Percentiles rank a stretch among this genome's conserved stretches.
Evolutionary conservation across 108 stramenopile genomes (phyloP).

Genomic region (Parmales sp.): DNA sequence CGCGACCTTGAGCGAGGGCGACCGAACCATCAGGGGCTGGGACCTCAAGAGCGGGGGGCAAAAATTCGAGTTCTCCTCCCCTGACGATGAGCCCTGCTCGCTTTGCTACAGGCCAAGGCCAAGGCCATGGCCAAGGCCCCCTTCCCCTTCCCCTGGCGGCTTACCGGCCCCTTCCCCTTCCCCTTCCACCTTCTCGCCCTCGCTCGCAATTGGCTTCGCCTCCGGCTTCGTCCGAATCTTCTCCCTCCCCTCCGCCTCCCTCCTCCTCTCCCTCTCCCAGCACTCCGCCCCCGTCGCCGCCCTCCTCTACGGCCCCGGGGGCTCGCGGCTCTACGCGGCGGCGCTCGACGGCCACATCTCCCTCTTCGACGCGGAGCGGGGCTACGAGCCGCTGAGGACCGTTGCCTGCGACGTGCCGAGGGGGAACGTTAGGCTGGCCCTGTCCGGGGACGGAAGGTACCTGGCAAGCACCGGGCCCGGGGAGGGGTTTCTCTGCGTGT

Average conservation of each 20-base stretch:
- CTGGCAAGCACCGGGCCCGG: neutral
- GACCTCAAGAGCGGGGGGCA: constrained; percentile 22
- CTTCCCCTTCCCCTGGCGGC: no score
- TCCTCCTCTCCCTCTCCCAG: constrained; percentile 18
- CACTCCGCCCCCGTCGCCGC: constrained; percentile 9
- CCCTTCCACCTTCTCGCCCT: no score
- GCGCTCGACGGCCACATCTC: constrained; percentile 13
- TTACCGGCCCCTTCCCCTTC: no score
- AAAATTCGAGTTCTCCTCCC: constrained; percentile 33
- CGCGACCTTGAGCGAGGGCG: no score
- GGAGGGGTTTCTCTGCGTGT: neutral
- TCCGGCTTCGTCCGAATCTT: constrained; percentile 40
- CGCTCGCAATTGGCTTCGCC: constrained; percentile 35
- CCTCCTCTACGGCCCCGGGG: neutral
- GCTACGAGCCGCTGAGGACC: constrained; percentile 8
- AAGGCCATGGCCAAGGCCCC: no score
- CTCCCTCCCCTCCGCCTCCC: constrained; percentile 24
- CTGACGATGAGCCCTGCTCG: neutral
- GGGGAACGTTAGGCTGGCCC: neutral
- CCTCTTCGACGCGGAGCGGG: constrained; percentile 7
- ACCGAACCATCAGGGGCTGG: constrained; percentile 40
- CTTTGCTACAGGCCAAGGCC: constrained; percentile 10
- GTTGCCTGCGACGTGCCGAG: neutral
- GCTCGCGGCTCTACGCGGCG: neutral
- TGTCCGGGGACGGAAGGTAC: neutral